Conservation (phyloP, 2,329 filamentous ascomycete species). For the Talaromyces sp. region DNA sequence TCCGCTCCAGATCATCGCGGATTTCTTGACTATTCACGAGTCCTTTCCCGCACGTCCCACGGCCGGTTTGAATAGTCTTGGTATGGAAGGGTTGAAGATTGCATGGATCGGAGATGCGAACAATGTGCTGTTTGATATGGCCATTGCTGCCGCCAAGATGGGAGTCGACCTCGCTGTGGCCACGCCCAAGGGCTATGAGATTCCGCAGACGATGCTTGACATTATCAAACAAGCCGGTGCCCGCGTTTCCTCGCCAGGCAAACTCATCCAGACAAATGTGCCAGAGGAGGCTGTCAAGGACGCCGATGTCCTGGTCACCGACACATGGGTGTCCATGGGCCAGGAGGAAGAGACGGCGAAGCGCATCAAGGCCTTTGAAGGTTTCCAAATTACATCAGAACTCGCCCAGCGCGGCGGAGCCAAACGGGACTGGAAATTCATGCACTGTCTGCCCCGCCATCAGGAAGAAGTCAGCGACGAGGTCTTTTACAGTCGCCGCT, state of each 20-base stretch:
- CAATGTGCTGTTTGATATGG: constrained; percentile 92
- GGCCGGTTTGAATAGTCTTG: constrained; percentile 48
- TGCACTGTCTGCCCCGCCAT: constrained; percentile 95
- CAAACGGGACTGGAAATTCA: constrained; percentile 89
- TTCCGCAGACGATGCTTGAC: constrained; percentile 68
- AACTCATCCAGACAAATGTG: constrained; percentile 67
- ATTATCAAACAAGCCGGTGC: constrained; percentile 64
- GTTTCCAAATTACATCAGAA: constrained; percentile 87
- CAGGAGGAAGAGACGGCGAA: constrained; percentile 81
- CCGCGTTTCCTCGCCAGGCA: constrained; percentile 57
- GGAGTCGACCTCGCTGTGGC: constrained; percentile 84
- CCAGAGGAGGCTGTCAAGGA: constrained; percentile 81
- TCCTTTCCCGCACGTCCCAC: constrained; percentile 54
- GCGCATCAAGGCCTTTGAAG: constrained; percentile 74
- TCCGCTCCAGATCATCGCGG: constrained; percentile 88
- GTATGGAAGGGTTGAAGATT: constrained; percentile 78
- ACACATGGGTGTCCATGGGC: constrained; percentile 98
- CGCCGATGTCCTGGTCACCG: constrained; percentile 87
- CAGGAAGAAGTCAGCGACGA: constrained; percentile 90
- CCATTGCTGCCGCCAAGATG: constrained; percentile 80
- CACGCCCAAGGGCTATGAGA: constrained; percentile 77
- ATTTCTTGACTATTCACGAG: constrained; percentile 88
- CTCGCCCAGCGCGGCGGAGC: constrained; percentile 80
- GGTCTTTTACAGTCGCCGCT: constrained; percentile 83
- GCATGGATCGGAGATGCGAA: constrained; percentile 97